Conservation (phyloP, 2,329 filamentous ascomycete species). For the Paracamarosporium sp. region DNA sequence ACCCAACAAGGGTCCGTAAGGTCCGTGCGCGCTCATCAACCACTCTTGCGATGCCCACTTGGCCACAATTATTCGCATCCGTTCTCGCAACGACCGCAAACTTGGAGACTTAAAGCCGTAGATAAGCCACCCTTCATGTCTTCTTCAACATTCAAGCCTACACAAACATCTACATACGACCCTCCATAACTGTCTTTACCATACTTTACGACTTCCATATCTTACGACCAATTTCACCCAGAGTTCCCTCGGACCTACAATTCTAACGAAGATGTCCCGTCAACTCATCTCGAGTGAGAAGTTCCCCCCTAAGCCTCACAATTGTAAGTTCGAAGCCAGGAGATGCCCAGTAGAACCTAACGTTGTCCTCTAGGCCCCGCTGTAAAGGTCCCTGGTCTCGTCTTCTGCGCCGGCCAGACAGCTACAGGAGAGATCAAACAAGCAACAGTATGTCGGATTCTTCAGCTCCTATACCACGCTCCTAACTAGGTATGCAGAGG, state of each 20-base stretch:
- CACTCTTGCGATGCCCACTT: constrained; percentile 1
- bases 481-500: constrained; percentile 11
- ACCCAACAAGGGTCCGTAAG: not conserved
- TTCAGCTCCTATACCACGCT: not conserved
- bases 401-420: constrained; percentile 32
- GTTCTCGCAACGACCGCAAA: constrained; percentile 2
- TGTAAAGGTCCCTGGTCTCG: constrained; percentile 27
- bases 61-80: not conserved
- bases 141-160: not conserved
- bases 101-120: not conserved
- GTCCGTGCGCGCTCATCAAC: not conserved
- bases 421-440: constrained; percentile 33
- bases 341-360: not conserved
- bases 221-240: too few relatives aligned
- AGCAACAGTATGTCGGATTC: constrained; percentile 24
- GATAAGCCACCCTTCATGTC: not conserved
- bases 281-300: constrained; percentile 33
- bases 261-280: constrained; percentile 21
- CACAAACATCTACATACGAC: not conserved
- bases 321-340: constrained; percentile 15
- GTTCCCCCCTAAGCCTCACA: constrained; percentile 32
- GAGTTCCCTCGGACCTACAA: not conserved
- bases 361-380: constrained; percentile 16
- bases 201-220: not conserved
- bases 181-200: not conserved